Evolutionary conservation across 2,329 filamentous ascomycete genomes (phyloP).

Genomic region (Penicillium sclerotiorum): DNA sequence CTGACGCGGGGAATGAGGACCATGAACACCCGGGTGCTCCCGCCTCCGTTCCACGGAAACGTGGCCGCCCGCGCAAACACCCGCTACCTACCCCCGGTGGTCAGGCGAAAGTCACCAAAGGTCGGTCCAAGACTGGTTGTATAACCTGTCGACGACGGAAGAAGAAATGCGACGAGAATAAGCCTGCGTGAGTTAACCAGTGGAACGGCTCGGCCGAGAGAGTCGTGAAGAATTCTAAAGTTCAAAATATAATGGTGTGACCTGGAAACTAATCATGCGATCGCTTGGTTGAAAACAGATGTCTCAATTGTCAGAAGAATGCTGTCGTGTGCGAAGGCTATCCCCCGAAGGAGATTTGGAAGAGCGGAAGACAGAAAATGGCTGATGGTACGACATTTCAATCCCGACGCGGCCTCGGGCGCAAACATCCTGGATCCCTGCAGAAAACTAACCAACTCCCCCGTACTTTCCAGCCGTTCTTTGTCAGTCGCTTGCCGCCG

Average conservation of each 20-base stretch:
- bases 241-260: background rate
- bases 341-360: constrained; percentile 83
- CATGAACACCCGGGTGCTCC: constrained; percentile 32
- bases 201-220: background rate
- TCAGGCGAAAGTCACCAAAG: constrained; percentile 74
- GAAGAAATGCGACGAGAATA: constrained; percentile 59
- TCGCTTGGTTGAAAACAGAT: constrained; percentile 21
- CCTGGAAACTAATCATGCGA: constrained; percentile 7
- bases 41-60: constrained; percentile 56
- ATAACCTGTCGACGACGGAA: constrained; percentile 62
- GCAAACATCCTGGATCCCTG: constrained; percentile 1
- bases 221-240: background rate
- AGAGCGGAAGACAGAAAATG: constrained; percentile 75
- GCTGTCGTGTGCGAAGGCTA: constrained; percentile 90
- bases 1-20: constrained; percentile 29
- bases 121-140: constrained; percentile 62
- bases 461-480: constrained; percentile 27
- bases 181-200: constrained; percentile 39
- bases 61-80: constrained; percentile 82
- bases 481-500: constrained; percentile 35
- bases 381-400: constrained; percentile 59
- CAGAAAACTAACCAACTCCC: constrained; percentile 16
- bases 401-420: constrained; percentile 6
- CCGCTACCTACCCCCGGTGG: constrained; percentile 63
- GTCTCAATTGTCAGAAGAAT: constrained; percentile 87